Conservation (phyloP, 495 filamentous ascomycete species). For the Penicillium cosmopolitanum region DNA sequence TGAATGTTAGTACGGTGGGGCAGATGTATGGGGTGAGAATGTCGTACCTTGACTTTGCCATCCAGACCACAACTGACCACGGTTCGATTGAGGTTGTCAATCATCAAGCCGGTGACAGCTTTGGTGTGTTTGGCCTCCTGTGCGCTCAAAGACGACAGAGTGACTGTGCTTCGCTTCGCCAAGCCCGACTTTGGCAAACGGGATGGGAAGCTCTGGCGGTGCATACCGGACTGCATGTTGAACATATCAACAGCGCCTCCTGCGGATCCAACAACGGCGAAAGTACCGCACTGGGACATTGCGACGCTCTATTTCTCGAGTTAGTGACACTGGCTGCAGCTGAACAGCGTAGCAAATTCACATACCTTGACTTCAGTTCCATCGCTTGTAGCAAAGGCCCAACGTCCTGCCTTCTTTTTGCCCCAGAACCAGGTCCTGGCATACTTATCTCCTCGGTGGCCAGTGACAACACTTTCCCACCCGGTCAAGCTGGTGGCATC, state of each 20-base stretch:
- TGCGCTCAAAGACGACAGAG: conserved; percentile 25
- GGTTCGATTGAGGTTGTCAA: conserved; percentile 81
- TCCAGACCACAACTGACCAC: conserved; percentile 86
- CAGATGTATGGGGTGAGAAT: not conserved
- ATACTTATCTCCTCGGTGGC: conserved; percentile 82
- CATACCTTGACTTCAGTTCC: conserved; percentile 71
- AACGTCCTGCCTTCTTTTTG: conserved; percentile 86
- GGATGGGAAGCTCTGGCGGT: conserved; percentile 83
- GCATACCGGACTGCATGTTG: conserved; percentile 91
- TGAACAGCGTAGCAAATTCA: not conserved
- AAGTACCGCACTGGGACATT: conserved; percentile 89
- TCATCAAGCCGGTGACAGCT: conserved; percentile 80
- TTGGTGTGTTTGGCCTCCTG: conserved; percentile 69
- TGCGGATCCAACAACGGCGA: conserved; percentile 86
- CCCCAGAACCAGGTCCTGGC: conserved; percentile 99
- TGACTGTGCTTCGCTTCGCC: not conserved
- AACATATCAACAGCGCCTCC: conserved; percentile 87
- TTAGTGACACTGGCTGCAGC: conserved; percentile 10
- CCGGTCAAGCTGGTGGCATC: conserved; percentile 73
- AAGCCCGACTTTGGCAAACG: conserved; percentile 61
- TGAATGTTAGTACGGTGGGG: conserved; percentile 7
- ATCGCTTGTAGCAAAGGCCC: conserved; percentile 89
- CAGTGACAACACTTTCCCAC: conserved; percentile 96
- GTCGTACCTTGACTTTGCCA: conserved; percentile 80
- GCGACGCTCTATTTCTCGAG: conserved; percentile 64